These are phyloP conservation scores for Salix brachista DNA, from an alignment of 345 rosid species.

Conservation along the genomic window DNA sequence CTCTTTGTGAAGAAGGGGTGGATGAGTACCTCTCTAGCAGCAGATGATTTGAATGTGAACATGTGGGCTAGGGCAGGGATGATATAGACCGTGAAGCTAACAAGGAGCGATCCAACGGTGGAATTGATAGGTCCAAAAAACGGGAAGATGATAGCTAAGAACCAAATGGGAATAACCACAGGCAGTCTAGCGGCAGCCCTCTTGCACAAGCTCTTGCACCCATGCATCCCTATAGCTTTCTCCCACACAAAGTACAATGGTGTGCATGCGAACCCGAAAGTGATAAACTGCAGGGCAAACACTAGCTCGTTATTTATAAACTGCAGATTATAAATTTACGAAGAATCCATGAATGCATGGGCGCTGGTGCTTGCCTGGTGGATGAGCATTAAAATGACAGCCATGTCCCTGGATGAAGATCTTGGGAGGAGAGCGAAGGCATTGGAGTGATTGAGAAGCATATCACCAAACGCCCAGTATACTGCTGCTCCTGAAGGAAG, in stretches of 20 bases:
- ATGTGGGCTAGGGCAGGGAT: conserved; percentile 91
- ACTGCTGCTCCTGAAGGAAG: conserved; percentile 93
- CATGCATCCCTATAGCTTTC: conserved; percentile 95
- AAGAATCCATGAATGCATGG: background rate
- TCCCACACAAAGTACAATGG: conserved; percentile 98
- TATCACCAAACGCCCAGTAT: conserved; percentile 97
- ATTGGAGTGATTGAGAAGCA: conserved; percentile 91
- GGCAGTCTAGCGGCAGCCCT: conserved; percentile 93
- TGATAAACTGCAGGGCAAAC: conserved; percentile 57
- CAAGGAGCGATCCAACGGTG: conserved; percentile 93
- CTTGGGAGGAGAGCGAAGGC: conserved; percentile 88
- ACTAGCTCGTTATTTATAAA: background rate
- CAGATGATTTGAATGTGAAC: conserved; percentile 81
- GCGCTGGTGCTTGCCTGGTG: conserved; percentile 57
- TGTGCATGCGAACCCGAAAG: conserved; percentile 96
- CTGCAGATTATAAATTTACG: background rate
- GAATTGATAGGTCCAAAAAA: conserved; percentile 98
- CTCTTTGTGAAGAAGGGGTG: background rate
- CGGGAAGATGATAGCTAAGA: conserved; percentile 86
- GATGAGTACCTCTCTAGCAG: conserved; percentile 69
- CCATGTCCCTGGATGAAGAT: conserved; percentile 73
- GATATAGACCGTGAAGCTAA: conserved; percentile 98
- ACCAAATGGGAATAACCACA: conserved; percentile 94
- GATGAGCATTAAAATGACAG: conserved; percentile 90
- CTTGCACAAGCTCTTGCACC: conserved; percentile 89